A percentile compares a stretch with the other conserved stretches of the same genome.
These are phyloP conservation scores for Colletotrichum godetiae DNA, from an alignment of 2,329 filamentous ascomycete genomes.

Conservation along the genomic window DNA sequence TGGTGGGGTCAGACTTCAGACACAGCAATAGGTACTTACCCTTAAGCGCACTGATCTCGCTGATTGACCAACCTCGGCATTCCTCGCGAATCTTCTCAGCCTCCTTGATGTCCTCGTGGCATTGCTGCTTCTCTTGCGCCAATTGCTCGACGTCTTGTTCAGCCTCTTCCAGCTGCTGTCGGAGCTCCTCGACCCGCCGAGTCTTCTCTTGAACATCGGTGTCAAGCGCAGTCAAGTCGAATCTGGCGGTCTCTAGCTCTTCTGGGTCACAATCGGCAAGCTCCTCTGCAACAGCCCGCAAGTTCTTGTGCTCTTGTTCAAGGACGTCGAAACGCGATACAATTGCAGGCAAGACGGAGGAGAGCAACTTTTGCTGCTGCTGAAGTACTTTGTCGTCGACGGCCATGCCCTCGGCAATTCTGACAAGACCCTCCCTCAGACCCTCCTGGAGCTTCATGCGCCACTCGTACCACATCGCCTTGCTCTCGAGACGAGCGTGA, in stretches of 20 bases:
- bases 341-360: conserved; percentile 74
- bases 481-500: conserved; percentile 88
- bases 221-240: conserved; percentile 73
- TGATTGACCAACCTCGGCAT: conserved; percentile 87
- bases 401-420: conserved; percentile 81
- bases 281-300: conserved; percentile 79
- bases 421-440: conserved; percentile 82
- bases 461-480: conserved; percentile 99
- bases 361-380: conserved; percentile 76
- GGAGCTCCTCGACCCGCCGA: conserved; percentile 73
- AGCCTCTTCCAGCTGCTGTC: conserved; percentile 74
- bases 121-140: conserved; percentile 75
- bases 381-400: conserved; percentile 75
- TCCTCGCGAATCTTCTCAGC: conserved; percentile 88
- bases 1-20: not conserved
- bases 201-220: conserved; percentile 77
- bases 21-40: conserved; percentile 56
- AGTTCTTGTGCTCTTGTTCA: conserved; percentile 70
- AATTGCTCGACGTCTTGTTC: conserved; percentile 72
- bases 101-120: conserved; percentile 79
- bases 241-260: conserved; percentile 80
- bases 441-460: conserved; percentile 87
- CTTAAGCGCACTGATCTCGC: conserved; percentile 84
- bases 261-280: conserved; percentile 84
- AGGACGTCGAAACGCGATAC: conserved; percentile 70